Evolutionary conservation across 2,329 filamentous ascomycete genomes (phyloP).

Genomic region (Colletotrichum spinosum): DNA sequence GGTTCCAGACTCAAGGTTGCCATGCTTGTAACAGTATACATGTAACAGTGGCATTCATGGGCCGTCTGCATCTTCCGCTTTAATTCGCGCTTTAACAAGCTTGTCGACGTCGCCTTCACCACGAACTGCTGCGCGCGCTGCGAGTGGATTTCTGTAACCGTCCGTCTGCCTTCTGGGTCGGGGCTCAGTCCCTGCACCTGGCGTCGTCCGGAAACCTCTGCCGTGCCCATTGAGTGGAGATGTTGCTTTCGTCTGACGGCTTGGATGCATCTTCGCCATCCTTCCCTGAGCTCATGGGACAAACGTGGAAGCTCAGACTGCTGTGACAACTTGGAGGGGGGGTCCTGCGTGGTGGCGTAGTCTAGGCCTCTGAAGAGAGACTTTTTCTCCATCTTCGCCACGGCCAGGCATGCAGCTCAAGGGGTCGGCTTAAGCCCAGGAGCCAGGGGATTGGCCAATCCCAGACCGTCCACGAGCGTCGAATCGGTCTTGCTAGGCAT

Average conservation of each 20-base stretch:
- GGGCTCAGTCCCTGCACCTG: too few species aligned
- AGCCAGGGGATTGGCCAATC: background rate
- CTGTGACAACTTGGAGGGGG: too few species aligned
- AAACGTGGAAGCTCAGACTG: too few species aligned
- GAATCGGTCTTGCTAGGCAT: conserved; percentile 1
- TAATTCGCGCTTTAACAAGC: conserved; percentile 12
- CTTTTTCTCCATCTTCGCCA: too few species aligned
- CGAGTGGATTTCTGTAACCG: too few species aligned
- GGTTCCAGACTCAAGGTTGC: background rate
- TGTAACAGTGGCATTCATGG: conserved; percentile 18
- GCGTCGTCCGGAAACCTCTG: too few species aligned
- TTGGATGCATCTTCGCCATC: background rate
- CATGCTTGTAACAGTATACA: conserved; percentile 7
- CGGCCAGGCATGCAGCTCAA: too few species aligned
- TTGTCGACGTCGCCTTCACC: background rate
- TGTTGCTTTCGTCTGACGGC: conserved; percentile 5
- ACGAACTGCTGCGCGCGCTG: background rate
- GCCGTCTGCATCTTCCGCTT: conserved; percentile 17
- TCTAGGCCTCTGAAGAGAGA: too few species aligned
- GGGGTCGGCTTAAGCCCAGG: too few species aligned
- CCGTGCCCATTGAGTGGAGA: too few species aligned
- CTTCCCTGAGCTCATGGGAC: background rate
- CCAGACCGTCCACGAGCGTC: conserved; percentile 5
- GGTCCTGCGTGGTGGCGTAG: too few species aligned
- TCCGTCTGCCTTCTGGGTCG: too few species aligned